These are phyloP conservation scores for Ensete glaucum DNA, from an alignment of 176 grass and related monocot genomes.

Conservation along the genomic window DNA sequence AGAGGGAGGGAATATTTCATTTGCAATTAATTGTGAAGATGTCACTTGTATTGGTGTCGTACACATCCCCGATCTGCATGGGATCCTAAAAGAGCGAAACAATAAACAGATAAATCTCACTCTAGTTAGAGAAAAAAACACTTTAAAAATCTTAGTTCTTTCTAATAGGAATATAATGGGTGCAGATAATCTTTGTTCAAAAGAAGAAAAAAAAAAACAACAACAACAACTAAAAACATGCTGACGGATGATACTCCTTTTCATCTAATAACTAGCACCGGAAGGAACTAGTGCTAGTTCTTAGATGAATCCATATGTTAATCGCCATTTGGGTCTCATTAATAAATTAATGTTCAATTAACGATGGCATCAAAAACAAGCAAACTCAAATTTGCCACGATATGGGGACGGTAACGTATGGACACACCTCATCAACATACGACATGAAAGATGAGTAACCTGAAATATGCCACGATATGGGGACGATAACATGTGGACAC, in stretches of 20 bases:
- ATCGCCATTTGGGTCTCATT: background rate
- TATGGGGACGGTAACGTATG: too few relatives aligned
- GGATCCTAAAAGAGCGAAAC: slow-evolving; percentile 47
- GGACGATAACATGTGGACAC: too few relatives aligned
- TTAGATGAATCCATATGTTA: background rate
- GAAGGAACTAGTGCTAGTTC: background rate
- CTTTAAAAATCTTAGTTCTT: background rate
- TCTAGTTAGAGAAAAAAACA: slow-evolving; percentile 15
- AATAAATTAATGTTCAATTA: background rate
- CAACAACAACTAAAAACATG: too few relatives aligned
- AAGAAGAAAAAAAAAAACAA: background rate
- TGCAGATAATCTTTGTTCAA: background rate
- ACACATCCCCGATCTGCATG: slow-evolving; percentile 88
- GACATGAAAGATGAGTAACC: too few relatives aligned
- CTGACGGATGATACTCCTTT: background rate
- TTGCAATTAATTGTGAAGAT: slow-evolving; percentile 73
- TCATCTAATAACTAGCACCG: background rate
- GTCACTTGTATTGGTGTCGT: slow-evolving; percentile 92
- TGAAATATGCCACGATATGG: too few relatives aligned
- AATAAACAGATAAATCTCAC: slow-evolving; percentile 10
- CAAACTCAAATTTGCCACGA: too few relatives aligned
- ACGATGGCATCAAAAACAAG: background rate
- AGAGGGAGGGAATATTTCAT: slow-evolving; percentile 70
- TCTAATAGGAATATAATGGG: background rate
- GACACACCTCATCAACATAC: too few relatives aligned